Conservation (phyloP, 2,329 filamentous ascomycete species). For the Ophiostoma montium region DNA sequence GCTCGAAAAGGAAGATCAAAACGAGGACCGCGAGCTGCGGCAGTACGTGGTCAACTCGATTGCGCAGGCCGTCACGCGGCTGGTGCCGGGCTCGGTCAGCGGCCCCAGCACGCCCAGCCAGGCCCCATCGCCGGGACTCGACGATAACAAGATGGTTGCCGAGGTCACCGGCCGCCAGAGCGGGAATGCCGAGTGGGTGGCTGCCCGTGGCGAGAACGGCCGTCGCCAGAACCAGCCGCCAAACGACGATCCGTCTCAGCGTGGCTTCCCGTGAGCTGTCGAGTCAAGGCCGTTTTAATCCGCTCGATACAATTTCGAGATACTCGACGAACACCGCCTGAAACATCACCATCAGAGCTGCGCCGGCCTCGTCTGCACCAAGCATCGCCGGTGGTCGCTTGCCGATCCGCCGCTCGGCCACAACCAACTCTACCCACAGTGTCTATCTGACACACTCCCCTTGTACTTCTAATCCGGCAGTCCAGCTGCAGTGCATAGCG, state of each 20-base stretch:
- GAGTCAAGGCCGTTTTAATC: too few relatives aligned
- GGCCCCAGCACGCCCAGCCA: conserved; percentile 13
- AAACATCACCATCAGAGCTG: too few relatives aligned
- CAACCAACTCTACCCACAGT: too few relatives aligned
- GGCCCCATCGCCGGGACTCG: conserved; percentile 18
- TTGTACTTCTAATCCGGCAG: too few relatives aligned
- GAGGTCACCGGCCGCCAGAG: conserved; percentile 37
- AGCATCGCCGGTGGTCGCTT: too few relatives aligned
- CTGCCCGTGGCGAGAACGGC: conserved; percentile 23
- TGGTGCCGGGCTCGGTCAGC: conserved; percentile 36
- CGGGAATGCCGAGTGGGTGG: conserved; percentile 23
- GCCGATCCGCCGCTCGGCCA: too few relatives aligned
- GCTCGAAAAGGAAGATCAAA: conserved; percentile 65
- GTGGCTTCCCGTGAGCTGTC: conserved; percentile 13
- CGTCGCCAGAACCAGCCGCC: conserved; percentile 14
- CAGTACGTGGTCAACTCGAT: conserved; percentile 61
- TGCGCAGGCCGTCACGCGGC: conserved; percentile 55
- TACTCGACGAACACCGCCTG: too few relatives aligned
- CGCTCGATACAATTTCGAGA: too few relatives aligned
- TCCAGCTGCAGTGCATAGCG: too few relatives aligned
- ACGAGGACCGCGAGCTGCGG: conserved; percentile 62
- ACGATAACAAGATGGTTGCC: conserved; percentile 46
- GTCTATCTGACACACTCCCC: too few relatives aligned
- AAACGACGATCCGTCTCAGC: conserved; percentile 14
- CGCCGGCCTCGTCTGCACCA: too few relatives aligned